Conservation (phyloP, 2,329 filamentous ascomycete species). For the Talaromyces amestolkiae region DNA sequence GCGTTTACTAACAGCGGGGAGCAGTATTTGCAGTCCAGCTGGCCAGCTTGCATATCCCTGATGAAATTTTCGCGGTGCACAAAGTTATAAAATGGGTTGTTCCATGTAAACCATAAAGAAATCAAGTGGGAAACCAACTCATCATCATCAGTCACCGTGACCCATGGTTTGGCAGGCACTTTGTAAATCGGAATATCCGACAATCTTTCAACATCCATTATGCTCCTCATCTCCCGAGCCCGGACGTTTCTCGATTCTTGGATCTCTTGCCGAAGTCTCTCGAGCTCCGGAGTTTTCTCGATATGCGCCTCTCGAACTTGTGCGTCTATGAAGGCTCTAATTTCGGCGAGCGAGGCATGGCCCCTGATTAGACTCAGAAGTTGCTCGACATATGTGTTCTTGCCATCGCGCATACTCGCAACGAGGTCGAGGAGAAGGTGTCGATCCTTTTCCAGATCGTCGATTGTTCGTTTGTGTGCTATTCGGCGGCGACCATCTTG, state of each 20-base stretch:
- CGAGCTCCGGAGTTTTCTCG: constrained; percentile 25
- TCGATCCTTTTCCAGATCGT: constrained; percentile 26
- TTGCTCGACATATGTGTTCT: constrained; percentile 22
- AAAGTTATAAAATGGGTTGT: constrained; percentile 81
- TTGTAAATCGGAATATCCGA: constrained; percentile 35
- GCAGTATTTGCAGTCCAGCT: constrained; percentile 66
- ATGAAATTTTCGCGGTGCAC: constrained; percentile 76
- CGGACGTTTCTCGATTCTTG: constrained; percentile 22
- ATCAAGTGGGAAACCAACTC: constrained; percentile 76
- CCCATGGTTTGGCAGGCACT: constrained; percentile 62
- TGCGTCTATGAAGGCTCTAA: constrained; percentile 28
- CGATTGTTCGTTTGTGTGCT: constrained; percentile 7
- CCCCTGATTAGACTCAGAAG: constrained; percentile 30
- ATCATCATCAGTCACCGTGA: constrained; percentile 71
- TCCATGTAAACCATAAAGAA: constrained; percentile 91
- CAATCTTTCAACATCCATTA: constrained; percentile 43
- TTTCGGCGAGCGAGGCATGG: constrained; percentile 28
- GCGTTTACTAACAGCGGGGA: constrained; percentile 86
- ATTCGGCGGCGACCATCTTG: constrained; percentile 20
- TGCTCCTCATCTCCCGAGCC: constrained; percentile 23
- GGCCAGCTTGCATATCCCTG: constrained; percentile 46
- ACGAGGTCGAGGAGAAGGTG: constrained; percentile 28
- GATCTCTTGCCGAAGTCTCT: constrained; percentile 23
- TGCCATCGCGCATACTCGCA: constrained; percentile 25
- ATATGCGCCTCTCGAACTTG: constrained; percentile 23